Evolutionary conservation across 2,329 filamentous ascomycete species (phyloP), one percentile per base, ranked within the genome.

Genomic region (Pseudogymnoascus sp.): DNA sequence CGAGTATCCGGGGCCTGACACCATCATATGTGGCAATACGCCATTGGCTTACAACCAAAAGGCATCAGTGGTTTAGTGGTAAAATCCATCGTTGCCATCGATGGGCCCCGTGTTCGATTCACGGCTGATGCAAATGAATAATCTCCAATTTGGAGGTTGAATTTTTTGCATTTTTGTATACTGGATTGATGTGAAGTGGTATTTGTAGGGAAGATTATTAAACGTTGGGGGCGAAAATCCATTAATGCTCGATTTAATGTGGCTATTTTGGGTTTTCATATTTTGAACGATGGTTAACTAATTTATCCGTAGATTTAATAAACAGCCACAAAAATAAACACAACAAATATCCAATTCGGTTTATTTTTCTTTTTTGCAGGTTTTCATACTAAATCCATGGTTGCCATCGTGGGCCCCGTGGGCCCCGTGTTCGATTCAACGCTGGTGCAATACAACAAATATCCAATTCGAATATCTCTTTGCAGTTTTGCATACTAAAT

Each of bases 81-180:
- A 55, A 70, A 72, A 73, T 73, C 68, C 70, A 67, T 73, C 71
- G 71, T 73, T 73, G 71, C 71, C 71, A 72, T 73, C 71, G 71
- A 72, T 68, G 70, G 68, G 71, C 68, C 71, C 71, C 71, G 69
- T 61, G 71, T 72, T 71, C 71, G 69, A 72, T 71, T 72, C 70
- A 55, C 68, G 69, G 69, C 64, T 55, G 48, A 55, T 55, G 48
- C 48, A 55, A 27, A 17, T 33, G n/a, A 17, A 17, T 3, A 33
- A 12, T 33, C n/a, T 55, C 27, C n/a, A 17, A 33, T 51, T 33
- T 13, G 8, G 44, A 51, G 27, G 17, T 17, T 42, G 39, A 42
- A 25, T 13, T 3, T 21, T 21, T 21, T 21, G 21, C 21, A 21
- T 21, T 21, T 21, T 21, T 21, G 21, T 21, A 21, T 21, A 21